Percentiles rank a stretch among this genome's conserved stretches.
phyloP scores from a whole-genome alignment of 352 stramenopile genomes.

The Saprolegnia parasitica region DNA sequence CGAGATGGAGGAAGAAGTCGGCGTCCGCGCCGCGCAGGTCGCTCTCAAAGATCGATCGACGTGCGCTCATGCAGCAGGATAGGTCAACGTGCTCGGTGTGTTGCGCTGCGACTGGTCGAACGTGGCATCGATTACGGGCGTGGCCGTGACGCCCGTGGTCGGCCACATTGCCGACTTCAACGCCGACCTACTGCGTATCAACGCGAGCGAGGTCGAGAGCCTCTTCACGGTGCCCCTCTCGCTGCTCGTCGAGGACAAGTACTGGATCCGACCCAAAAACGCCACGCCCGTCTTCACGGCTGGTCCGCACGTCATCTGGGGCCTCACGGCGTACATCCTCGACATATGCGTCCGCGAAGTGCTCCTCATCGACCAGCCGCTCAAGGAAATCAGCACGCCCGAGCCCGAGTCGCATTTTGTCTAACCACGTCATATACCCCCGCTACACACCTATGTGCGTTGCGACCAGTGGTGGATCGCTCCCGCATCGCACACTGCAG shows the following conservation, averaged over 20 bases:
- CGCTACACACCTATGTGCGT: too few relatives aligned
- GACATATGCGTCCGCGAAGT: constrained; percentile 81
- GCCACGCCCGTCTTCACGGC: constrained; percentile 92
- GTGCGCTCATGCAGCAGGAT: constrained; percentile 20
- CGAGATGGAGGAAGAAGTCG: constrained; percentile 98
- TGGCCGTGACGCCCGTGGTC: constrained; percentile 97
- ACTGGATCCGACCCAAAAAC: constrained; percentile 75
- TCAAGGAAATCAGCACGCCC: background rate
- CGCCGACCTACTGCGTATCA: constrained; percentile 87
- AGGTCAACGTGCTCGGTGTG: constrained; percentile 91
- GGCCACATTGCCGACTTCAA: constrained; percentile 94
- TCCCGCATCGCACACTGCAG: too few relatives aligned
- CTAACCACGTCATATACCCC: constrained; percentile 9
- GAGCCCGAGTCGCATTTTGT: constrained; percentile 11
- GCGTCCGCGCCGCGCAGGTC: constrained; percentile 46
- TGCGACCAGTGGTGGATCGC: too few relatives aligned
- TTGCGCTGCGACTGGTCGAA: constrained; percentile 95
- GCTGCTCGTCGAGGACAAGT: constrained; percentile 78
- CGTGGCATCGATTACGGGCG: constrained; percentile 92
- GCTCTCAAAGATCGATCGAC: background rate
- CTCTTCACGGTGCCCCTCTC: constrained; percentile 93
- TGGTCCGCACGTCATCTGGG: constrained; percentile 94
- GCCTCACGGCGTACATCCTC: constrained; percentile 94
- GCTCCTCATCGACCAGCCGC: constrained; percentile 31
- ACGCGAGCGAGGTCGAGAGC: constrained; percentile 93